Conservation (phyloP, 768 basidiomycete genomes). For the Aureoboletus auriporus region DNA sequence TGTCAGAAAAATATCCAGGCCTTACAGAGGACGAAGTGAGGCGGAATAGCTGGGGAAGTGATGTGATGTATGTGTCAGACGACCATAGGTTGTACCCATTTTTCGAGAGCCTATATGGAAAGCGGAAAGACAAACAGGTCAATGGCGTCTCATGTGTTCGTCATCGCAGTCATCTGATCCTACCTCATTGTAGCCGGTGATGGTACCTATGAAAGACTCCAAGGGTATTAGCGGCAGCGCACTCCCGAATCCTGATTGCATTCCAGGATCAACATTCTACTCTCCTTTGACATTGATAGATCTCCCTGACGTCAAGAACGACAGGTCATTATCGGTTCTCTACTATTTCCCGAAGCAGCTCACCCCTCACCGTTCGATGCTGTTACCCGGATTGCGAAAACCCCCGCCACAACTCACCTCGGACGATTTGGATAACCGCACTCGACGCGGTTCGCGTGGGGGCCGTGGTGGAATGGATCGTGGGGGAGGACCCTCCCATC, state of each 20-base stretch:
- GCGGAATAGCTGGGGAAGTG: conserved; percentile 82
- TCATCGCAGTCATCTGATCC: conserved; percentile 11
- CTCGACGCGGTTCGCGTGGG: conserved; percentile 49
- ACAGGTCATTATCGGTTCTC: conserved; percentile 79
- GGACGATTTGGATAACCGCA: conserved; percentile 65
- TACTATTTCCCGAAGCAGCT: conserved; percentile 90
- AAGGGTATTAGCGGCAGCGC: conserved; percentile 79
- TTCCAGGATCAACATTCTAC: conserved; percentile 90
- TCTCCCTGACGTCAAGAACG: conserved; percentile 79
- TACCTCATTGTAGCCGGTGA: conserved; percentile 54
- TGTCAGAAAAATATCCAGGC: conserved; percentile 60
- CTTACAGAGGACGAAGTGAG: conserved; percentile 78
- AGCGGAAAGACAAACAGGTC: conserved; percentile 76
- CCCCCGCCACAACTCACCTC: conserved; percentile 58
- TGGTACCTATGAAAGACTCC: conserved; percentile 64
- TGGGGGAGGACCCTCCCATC: conserved; percentile 24
- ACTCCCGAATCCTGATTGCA: conserved; percentile 79
- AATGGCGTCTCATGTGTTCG: conserved; percentile 22
- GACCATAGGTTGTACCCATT: conserved; percentile 84
- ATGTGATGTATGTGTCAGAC: conserved; percentile 78
- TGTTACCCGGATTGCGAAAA: conserved; percentile 70
- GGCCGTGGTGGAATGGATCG: conserved; percentile 40
- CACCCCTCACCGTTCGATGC: conserved; percentile 76
- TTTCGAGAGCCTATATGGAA: conserved; percentile 86
- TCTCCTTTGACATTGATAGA: conserved; percentile 59